Evolutionary conservation across 1,284 basidiomycete genomes (phyloP), one percentile per base, ranked within the genome.

Genomic region (Amylostereum areolatum): DNA sequence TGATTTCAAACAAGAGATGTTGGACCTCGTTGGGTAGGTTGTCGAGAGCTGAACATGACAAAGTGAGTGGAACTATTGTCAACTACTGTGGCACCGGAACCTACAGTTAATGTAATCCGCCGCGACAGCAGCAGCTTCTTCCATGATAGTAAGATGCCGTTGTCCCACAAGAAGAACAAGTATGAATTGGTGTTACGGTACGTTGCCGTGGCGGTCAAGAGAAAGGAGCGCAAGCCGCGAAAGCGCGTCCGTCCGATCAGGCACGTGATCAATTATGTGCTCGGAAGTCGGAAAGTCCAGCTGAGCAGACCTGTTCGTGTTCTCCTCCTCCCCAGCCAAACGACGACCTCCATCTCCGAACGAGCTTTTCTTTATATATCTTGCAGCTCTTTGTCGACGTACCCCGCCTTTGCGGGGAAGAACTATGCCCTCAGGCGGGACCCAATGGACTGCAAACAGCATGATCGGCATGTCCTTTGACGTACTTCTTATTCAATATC

Each of bases 11-110:
- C 9, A 89, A 70, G 7, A 90, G 68, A 61, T 83, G 82, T 32
- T 79, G 78, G 5, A 89, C 78, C 63, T 90, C 88, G 48, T 75
- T 77, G 0, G 85, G 84, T 40, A 90, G 70, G 60, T 89, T 90
- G 55, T 91, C 88, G 30, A 91, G 71, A 57, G 79, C 87, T 88
- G 61, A 31, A 52, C 41, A 30, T 36, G 35, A 35, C 45, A 30
- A 48, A 41, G 30, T 42, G 33, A 9, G 24, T 10, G 6, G 30
- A 24, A 47, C 12, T 4, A 36, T 27, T 8, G 3, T 18, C 33
- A 30, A 30, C 46, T 48, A 48, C n/a, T 29, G 43, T 10, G 32
- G 33, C 29, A 36, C 28, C 45, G 29, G 37, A 39, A 72, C 82
- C 67, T 52, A 87, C 85, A 85, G 9, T 75, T 72, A 10, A 89